Base-by-base conservation (phyloP, 352 stramenopile species). In the Pythium guiyangense region DNA sequence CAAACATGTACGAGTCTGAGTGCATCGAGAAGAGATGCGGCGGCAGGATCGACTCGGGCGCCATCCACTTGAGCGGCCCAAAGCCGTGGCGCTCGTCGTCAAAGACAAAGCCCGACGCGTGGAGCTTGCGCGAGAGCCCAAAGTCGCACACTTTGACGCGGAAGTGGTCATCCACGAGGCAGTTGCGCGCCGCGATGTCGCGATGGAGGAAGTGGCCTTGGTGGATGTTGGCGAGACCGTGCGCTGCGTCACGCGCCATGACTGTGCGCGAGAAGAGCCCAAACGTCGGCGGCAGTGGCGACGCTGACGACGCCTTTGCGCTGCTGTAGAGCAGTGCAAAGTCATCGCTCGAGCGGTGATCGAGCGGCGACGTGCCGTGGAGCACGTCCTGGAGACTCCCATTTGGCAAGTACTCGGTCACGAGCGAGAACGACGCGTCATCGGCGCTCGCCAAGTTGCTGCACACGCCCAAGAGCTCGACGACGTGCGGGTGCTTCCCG, bases 1-100 rank as follows among this genome's bases (percentile, higher is more conserved):
- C 80, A 27, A 89, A 91, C 74, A 87, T 87, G 69, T 87, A 91
- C 53, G 77, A 71, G 59, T 91, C 81, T 17, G 81, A 89, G 34
- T 77, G 77, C 17, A 67, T 77, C 3, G 80, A 91, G 57, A 89
- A 91, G 8, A 89, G 35, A 45, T 91, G 74, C 9, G 80, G 81
- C 17, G 81, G 74, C 18, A 76, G 53, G 9, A 89, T 72, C 0
- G 76, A 88, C 54, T 91, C 81, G 10, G 79, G 81, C 0, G 81
- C 74, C 78, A 88, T 89, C 76, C 77, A 88, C 49, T 91, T 89
- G 34, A 89, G 63, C 18, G 81, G 78, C 1, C 81, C 81, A 27
- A 89, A 88, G 26, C 74, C 78, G 31, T 75, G 77, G 15, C 67
- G 54, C 26, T 71, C 62, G 35, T 86, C 74, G 37, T 90, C 80